Evolutionary conservation across 306 rosid species (phyloP).

Genomic region (Cotoneaster glaucophyllus): DNA sequence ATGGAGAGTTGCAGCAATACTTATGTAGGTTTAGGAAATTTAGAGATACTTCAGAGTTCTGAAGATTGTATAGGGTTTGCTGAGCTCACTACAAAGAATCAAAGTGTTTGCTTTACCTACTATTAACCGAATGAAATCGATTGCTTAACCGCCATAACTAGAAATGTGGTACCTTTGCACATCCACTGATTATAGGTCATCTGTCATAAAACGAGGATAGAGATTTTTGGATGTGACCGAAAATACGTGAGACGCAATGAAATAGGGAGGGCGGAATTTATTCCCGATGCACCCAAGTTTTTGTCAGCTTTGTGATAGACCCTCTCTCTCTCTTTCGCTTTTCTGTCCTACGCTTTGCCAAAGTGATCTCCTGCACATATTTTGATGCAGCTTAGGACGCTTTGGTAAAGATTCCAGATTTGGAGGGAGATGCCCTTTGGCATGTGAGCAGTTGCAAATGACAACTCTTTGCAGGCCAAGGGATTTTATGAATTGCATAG

Average conservation of each 20-base stretch:
- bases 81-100: conserved; percentile 10
- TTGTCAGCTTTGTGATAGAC: too few species aligned
- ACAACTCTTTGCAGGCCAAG: neutral
- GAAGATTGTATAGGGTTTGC: conserved; percentile 16
- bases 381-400: neutral
- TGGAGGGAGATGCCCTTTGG: conserved; percentile 19
- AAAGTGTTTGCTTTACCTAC: conserved; percentile 11
- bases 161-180: neutral
- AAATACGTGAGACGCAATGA: too few species aligned
- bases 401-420: neutral
- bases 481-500: conserved; percentile 10
- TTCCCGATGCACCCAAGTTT: neutral
- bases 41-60: neutral
- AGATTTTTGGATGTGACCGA: too few species aligned
- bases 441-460: conserved; percentile 50
- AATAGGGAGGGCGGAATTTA: too few species aligned
- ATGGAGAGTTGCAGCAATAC: conserved; percentile 5
- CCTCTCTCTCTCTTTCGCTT: too few species aligned
- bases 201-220: too few species aligned
- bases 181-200: too few species aligned
- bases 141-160: conserved; percentile 7
- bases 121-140: conserved; percentile 9
- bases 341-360: neutral
- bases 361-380: neutral
- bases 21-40: conserved; percentile 9